These are phyloP conservation scores for Cutaneotrichosporon mucoides DNA, from an alignment of 1,284 basidiomycete genomes.

Conservation along the genomic window DNA sequence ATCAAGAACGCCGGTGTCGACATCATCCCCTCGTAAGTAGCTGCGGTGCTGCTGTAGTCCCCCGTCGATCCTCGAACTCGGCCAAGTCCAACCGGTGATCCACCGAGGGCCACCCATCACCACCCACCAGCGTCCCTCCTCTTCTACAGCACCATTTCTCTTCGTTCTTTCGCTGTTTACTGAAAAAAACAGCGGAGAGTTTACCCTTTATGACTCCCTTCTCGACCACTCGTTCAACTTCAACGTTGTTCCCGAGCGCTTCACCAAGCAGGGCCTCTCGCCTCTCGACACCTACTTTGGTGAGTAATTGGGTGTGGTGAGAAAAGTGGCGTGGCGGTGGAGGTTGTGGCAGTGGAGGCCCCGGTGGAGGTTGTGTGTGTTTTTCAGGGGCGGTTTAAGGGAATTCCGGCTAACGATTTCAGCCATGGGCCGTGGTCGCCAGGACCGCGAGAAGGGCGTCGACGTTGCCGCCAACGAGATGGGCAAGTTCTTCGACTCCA, in stretches of 20 bases:
- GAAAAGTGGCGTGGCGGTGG: not conserved
- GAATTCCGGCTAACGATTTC: not conserved
- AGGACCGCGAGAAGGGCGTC: constrained; percentile 73
- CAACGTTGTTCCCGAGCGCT: constrained; percentile 95
- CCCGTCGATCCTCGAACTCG: too few relatives aligned
- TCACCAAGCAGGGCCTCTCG: constrained; percentile 79
- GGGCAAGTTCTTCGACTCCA: constrained; percentile 99
- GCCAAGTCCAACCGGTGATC: too few relatives aligned
- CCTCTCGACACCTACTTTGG: constrained; percentile 92
- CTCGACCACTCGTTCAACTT: constrained; percentile 96
- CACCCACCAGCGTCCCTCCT: too few relatives aligned
- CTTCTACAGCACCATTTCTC: too few relatives aligned
- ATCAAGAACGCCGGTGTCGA: constrained; percentile 88
- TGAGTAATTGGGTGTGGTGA: constrained; percentile 16
- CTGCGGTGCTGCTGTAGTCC: constrained; percentile 1
- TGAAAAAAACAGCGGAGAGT: constrained; percentile 70
- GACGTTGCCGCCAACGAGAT: constrained; percentile 98
- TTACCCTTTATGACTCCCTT: constrained; percentile 98
- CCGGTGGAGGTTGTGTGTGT: not conserved
- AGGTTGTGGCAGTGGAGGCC: not conserved
- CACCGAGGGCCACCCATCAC: too few relatives aligned
- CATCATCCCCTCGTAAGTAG: constrained; percentile 77
- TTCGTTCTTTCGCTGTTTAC: not conserved
- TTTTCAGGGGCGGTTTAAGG: not conserved
- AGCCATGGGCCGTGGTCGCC: constrained; percentile 96